Conservation (phyloP, 202 grass and related monocot genomes). For the Schoenoplectus tabernaemontani region DNA sequence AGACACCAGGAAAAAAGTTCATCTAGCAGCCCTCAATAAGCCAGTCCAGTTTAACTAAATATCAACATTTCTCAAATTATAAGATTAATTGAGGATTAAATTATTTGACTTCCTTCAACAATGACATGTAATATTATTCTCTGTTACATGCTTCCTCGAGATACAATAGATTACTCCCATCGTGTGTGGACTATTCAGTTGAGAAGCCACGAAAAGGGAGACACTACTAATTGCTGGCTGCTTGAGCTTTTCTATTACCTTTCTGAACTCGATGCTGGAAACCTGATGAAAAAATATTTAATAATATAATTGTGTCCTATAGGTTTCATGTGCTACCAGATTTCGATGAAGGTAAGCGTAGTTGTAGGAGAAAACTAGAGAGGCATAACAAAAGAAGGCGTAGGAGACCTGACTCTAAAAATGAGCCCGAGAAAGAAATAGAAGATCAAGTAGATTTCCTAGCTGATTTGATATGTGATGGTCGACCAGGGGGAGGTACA, state of each 20-base stretch:
- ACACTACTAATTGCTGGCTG: background rate
- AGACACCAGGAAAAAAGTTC: background rate
- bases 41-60: background rate
- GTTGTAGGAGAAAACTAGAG: conserved; percentile 96
- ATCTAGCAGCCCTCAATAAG: background rate
- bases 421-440: conserved; percentile 43
- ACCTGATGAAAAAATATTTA: background rate
- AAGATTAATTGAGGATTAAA: background rate
- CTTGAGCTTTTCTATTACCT: background rate
- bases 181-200: background rate
- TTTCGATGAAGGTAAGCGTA: conserved; percentile 99
- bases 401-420: conserved; percentile 66
- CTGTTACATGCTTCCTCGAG: background rate
- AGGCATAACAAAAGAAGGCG: conserved; percentile 89
- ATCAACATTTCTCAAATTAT: background rate
- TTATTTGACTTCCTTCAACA: background rate
- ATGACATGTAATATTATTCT: background rate
- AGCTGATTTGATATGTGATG: conserved; percentile 37
- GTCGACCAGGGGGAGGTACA: background rate
- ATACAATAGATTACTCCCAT: background rate
- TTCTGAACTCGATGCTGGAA: background rate
- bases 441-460: conserved; percentile 55
- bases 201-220: background rate
- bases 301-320: conserved; percentile 20
- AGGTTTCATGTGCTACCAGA: conserved; percentile 91